Percentiles rank a stretch among this genome's conserved stretches.
phyloP scores from a whole-genome alignment of 306 rosid species.

The Quercus berberidifolia region DNA sequence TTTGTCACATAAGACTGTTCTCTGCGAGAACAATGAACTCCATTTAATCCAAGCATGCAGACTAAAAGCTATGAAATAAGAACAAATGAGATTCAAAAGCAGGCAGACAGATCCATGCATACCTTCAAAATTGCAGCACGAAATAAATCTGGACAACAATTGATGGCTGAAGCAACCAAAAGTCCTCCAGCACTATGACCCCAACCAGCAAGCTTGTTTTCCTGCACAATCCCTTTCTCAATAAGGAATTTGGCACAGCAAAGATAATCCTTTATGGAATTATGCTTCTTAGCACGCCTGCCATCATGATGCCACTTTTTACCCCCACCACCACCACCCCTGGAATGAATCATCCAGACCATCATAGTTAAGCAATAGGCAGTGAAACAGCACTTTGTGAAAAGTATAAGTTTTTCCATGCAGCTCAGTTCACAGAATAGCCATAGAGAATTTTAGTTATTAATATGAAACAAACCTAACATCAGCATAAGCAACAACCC shows the following conservation, averaged over 20 bases:
- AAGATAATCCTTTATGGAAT: conserved; percentile 75
- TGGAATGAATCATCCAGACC: conserved; percentile 37
- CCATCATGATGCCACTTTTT: conserved; percentile 89
- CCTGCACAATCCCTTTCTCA: conserved; percentile 60
- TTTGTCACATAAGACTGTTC: neutral
- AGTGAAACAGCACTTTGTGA: neutral
- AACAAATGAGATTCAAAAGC: conserved; percentile 13
- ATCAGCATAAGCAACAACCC: conserved; percentile 91
- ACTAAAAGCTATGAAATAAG: conserved; percentile 13
- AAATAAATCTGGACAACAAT: conserved; percentile 71
- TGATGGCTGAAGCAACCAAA: conserved; percentile 87
- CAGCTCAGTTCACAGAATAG: conserved; percentile 4
- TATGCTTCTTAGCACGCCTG: conserved; percentile 56
- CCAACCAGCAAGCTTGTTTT: conserved; percentile 80
- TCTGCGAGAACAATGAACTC: neutral
- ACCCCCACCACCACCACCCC: conserved; percentile 96
- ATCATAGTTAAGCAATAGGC: conserved; percentile 8
- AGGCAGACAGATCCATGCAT: conserved; percentile 2
- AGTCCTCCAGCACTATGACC: conserved; percentile 96
- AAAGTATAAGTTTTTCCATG: neutral
- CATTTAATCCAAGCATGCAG: conserved; percentile 15
- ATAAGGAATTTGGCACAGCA: conserved; percentile 80
- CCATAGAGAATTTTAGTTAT: conserved; percentile 5
- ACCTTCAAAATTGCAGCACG: conserved; percentile 85
- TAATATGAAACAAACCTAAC: conserved; percentile 60